A percentile compares a stretch with the other conserved stretches of the same genome.
Evolutionary conservation across 1,284 basidiomycete genomes (phyloP).

Genomic region (Microbotryum lychnidis-dioicae): DNA sequence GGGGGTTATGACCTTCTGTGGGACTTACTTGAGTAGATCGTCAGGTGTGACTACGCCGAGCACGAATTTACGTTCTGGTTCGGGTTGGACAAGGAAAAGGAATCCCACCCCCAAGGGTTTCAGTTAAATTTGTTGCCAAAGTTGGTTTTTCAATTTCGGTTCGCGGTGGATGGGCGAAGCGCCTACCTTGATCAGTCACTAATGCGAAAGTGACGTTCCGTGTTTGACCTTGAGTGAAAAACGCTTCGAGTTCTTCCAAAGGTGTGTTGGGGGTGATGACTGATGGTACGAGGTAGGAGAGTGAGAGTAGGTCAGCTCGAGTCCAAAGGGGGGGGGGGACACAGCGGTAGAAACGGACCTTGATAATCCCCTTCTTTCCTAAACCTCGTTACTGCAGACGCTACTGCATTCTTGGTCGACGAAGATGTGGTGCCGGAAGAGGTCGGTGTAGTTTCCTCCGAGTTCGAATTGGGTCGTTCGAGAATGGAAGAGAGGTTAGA

Average conservation of each 20-base stretch:
- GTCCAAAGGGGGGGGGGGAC: rapidly evolving
- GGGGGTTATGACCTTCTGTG: too few species aligned
- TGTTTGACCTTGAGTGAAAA: conserved; percentile 13
- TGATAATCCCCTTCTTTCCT: conserved; percentile 8
- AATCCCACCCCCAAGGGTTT: too few species aligned
- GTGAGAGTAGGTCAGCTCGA: not conserved
- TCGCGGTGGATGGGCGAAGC: too few species aligned
- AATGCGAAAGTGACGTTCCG: conserved; percentile 18
- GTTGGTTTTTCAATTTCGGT: too few species aligned
- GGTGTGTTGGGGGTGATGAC: conserved; percentile 28
- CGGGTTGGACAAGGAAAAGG: too few species aligned
- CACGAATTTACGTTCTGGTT: conserved; percentile 21
- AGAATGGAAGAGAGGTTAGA: too few species aligned
- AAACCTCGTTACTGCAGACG: conserved; percentile 8
- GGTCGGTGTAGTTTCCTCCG: not conserved
- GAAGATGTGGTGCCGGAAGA: not conserved
- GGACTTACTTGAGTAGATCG: conserved; percentile 20
- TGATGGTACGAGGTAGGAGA: not conserved
- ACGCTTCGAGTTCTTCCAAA: conserved; percentile 23
- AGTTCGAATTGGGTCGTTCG: too few species aligned
- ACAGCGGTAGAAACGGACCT: not conserved
- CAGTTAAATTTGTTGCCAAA: too few species aligned
- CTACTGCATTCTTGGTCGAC: not conserved
- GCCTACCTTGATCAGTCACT: conserved; percentile 22
- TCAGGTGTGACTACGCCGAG: conserved; percentile 26